Conservation (phyloP, 1,284 basidiomycete genomes). For the Trichosporon sp. region DNA sequence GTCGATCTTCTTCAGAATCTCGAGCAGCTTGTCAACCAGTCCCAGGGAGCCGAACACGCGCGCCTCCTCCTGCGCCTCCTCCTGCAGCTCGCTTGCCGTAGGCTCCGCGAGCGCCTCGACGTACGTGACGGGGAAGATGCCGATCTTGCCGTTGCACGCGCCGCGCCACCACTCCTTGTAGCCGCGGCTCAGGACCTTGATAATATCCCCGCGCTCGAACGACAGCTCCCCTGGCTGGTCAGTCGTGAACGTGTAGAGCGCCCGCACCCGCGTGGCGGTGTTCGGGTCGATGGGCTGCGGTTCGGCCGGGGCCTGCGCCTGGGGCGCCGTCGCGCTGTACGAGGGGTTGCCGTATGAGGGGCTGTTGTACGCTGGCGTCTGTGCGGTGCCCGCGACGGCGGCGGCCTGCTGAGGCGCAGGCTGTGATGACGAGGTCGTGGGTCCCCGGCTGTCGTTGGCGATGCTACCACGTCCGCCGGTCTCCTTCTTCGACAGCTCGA, state of each 20-base stretch:
- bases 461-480: conserved; percentile 59
- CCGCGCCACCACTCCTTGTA: conserved; percentile 99
- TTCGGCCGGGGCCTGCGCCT: conserved; percentile 31
- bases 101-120: conserved; percentile 89
- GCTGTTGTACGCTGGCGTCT: conserved; percentile 6
- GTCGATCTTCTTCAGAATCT: conserved; percentile 73
- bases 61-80: conserved; percentile 84
- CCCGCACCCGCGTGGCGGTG: conserved; percentile 74
- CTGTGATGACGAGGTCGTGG: conserved; percentile 27
- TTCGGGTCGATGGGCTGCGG: conserved; percentile 44
- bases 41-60: conserved; percentile 58
- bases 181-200: conserved; percentile 90
- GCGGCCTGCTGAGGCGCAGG: conserved; percentile 6
- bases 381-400: conserved; percentile 27
- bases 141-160: conserved; percentile 83
- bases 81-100: conserved; percentile 68
- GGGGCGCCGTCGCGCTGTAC: conserved; percentile 26
- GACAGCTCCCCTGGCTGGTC: conserved; percentile 85
- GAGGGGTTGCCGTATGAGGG: conserved; percentile 20
- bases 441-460: background rate
- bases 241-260: conserved; percentile 84
- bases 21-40: conserved; percentile 81
- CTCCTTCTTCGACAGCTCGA: conserved; percentile 83
- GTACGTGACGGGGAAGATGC: conserved; percentile 98
- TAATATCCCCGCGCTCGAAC: conserved; percentile 89